Percentiles rank a stretch among this genome's conserved stretches.
phyloP scores from a whole-genome alignment of 352 stramenopile species.

The Elongisporangium undulatum region DNA sequence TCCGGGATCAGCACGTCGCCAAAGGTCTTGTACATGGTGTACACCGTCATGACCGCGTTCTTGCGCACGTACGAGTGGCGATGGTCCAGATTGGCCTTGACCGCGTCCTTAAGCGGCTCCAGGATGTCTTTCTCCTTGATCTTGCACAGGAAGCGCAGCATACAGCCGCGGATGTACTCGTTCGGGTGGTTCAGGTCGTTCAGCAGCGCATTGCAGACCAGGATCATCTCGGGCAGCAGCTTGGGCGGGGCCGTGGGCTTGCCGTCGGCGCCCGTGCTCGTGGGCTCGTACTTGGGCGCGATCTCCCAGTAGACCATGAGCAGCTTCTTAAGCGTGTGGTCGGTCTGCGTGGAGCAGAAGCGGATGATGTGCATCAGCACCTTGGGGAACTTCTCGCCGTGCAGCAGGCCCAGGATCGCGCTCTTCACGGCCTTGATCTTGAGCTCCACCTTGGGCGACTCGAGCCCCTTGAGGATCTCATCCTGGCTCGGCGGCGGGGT shows the following conservation, averaged over 20 bases:
- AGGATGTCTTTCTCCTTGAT: conserved; percentile 97
- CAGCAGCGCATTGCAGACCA: conserved; percentile 99
- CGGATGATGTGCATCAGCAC: conserved; percentile 99
- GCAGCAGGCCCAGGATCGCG: conserved; percentile 97
- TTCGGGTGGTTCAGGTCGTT: conserved; percentile 99
- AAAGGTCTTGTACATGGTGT: conserved; percentile 97
- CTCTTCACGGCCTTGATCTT: conserved; percentile 98
- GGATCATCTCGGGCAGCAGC: conserved; percentile 99
- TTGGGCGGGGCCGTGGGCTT: conserved; percentile 72
- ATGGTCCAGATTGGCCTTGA: conserved; percentile 98
- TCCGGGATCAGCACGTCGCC: conserved; percentile 95
- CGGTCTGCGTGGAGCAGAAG: conserved; percentile 98
- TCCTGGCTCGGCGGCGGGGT: conserved; percentile 82
- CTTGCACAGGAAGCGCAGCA: conserved; percentile 99
- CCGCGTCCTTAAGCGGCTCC: conserved; percentile 83
- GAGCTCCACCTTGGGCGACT: conserved; percentile 93
- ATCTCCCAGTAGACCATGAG: conserved; percentile 99
- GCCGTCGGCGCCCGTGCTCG: conserved; percentile 17
- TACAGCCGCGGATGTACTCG: conserved; percentile 99
- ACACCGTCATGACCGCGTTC: conserved; percentile 98
- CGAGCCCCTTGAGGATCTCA: conserved; percentile 97
- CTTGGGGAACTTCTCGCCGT: conserved; percentile 97
- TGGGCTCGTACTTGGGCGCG: conserved; percentile 95
- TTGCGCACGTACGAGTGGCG: conserved; percentile 98
- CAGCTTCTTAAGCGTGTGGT: conserved; percentile 99